Evolutionary conservation across 495 filamentous ascomycete genomes (phyloP).

Genomic region (Podospora comata): DNA sequence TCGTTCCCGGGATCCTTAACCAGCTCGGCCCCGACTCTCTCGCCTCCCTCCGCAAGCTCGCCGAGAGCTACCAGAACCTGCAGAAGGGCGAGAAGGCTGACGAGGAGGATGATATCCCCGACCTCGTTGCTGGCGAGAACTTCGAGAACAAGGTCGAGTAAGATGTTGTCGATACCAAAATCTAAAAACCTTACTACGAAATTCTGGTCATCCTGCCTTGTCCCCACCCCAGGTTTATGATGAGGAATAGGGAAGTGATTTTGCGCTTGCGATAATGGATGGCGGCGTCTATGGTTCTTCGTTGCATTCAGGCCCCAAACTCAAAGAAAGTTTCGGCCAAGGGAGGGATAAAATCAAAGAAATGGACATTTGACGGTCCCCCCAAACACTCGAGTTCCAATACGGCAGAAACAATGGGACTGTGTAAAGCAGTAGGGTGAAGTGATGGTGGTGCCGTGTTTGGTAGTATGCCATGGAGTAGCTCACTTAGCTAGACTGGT

Average conservation of each 20-base stretch:
- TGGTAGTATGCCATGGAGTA: neutral
- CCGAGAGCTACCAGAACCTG: conserved; percentile 99
- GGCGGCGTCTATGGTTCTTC: conserved; percentile 31
- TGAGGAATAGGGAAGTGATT: conserved; percentile 11
- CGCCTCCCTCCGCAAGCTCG: conserved; percentile 95
- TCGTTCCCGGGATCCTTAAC: conserved; percentile 98
- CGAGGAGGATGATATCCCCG: conserved; percentile 87
- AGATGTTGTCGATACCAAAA: conserved; percentile 21
- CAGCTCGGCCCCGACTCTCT: conserved; percentile 97
- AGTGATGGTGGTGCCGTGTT: neutral
- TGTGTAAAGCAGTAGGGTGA: neutral
- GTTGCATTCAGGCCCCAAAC: neutral
- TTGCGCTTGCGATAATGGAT: conserved; percentile 8
- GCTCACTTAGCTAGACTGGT: neutral
- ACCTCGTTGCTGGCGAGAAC: conserved; percentile 91
- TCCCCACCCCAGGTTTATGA: conserved; percentile 17
- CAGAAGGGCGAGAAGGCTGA: conserved; percentile 90
- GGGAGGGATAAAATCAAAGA: conserved; percentile 9
- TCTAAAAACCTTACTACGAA: conserved; percentile 12
- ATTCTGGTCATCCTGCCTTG: conserved; percentile 1
- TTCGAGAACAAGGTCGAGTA: conserved; percentile 97
- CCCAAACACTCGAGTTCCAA: neutral
- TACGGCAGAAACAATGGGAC: neutral
- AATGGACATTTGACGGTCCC: neutral
- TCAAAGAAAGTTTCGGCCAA: neutral